Evolutionary conservation across 768 basidiomycete species (phyloP), one percentile per base, ranked within the genome.

Genomic region (Podaxis pistillaris): DNA sequence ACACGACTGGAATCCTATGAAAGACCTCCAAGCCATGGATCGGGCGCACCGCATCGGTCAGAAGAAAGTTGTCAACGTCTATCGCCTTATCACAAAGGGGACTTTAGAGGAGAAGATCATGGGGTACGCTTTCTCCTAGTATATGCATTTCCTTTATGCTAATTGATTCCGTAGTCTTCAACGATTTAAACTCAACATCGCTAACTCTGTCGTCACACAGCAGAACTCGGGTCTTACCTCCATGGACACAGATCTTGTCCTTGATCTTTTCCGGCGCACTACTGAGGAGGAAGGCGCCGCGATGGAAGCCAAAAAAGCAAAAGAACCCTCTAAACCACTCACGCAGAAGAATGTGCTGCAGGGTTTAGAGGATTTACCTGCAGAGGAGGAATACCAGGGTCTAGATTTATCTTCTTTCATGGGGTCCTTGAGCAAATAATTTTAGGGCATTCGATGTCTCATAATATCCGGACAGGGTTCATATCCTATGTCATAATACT

Each of bases 1-100:
- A 72, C 97, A 99, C 69, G 97, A 99, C 73, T 99, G 97, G 97
- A 99, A 99, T 73, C 97, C 97, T 6, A 97, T 96, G 95, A 98
- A 98, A 74, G 97, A 99, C 78, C 78, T 98, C 5, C 97, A 99
- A 71, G 97, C 97, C 7, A 99, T 99, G 97, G 97, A 99, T 72
- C 86, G 97, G 62, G 97, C 97, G 1, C 97, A 98, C 76, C 89
- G 97, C 58, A 89, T 98, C 40, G 97, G 97, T 5, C 97, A 99
- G 78, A 98, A 97, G 81, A 94, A 95, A 74, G 96, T 98, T 13
- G 97, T 99, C 30, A 98, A 98, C 68, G 97, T 99, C 4, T 99
- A 99, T 77, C 90, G 97, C 15, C 78, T 99, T 57, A 94, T 99
- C 68, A 98, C 96, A 12, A 91, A 96, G 71, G 97, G 96, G 12